Base-by-base conservation (phyloP, 2,329 filamentous ascomycete genomes). In the Monilinia aucupariae region DNA sequence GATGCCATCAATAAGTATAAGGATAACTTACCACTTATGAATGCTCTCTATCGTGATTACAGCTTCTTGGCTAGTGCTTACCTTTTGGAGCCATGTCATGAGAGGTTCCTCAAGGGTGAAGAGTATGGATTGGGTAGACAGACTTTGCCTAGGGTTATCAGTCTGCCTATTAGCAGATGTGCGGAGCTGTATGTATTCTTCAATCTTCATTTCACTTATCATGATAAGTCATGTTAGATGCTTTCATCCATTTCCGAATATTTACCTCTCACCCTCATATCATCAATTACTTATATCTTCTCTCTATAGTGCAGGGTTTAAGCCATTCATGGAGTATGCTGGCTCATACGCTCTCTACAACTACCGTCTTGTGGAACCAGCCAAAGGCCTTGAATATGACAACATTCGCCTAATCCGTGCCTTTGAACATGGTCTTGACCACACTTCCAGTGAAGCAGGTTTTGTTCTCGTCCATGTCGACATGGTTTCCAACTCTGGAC, bases 381-480 rank as follows among this genome's bases (percentile, higher is more conserved):
- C 75, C 59, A 76, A 71, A 27, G 85, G 85, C 13, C 79, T 88
- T 58, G 79, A 82, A 45, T 87, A 87, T 72, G 78, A 81, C 69
- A 88, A 89, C 78, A 81, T 97, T 30, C 88, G 91, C 13, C 85
- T 97, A 39, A 87, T 97, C 72, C 90, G 93, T 43, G 93, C 91
- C 30, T 97, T 97, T 71, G 92, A 97, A 77, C 85, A 88, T 70
- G 93, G 93, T 17, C 85, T 96, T 10, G 90, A 97, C 74, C 90
- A 90, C 0, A 82, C 82, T 39, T 96, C 91, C 3, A 96, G 92
- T 9, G 93, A 97, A 76, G 93, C 93, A 0, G 93, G 93, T 56
- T 97, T 97, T 74, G 91, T 97, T n/a, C 83, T 97, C 15, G 92
- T 94, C 5, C 93, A 97, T 75, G 87, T 97, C 59, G 91, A 96